phyloP scores from a whole-genome alignment of 2,329 filamentous ascomycete genomes.

The Ophiocordyceps camponoti-leonardi region DNA sequence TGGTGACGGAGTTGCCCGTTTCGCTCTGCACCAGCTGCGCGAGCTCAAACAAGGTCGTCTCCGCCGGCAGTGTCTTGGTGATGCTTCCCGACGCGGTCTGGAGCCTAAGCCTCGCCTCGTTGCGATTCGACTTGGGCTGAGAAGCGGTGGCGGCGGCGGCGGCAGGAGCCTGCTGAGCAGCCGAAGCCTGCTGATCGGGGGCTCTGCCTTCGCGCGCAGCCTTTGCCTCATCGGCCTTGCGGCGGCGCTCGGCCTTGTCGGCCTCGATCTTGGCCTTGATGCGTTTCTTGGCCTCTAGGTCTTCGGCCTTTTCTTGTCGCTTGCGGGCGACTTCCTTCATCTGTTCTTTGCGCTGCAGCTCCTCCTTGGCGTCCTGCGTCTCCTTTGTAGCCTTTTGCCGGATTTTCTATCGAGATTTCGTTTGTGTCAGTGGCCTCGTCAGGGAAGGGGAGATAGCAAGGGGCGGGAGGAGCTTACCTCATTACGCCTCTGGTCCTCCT shows the following conservation, averaged over 20 bases:
- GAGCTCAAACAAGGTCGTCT: constrained; percentile 87
- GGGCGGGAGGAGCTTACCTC: constrained; percentile 36
- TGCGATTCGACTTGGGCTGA: constrained; percentile 53
- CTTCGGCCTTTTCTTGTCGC: constrained; percentile 71
- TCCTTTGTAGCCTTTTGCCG: constrained; percentile 83
- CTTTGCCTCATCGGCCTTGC: constrained; percentile 73
- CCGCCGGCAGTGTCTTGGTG: constrained; percentile 73
- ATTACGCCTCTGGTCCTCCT: constrained; percentile 68
- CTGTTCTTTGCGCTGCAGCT: constrained; percentile 72
- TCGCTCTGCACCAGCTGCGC: constrained; percentile 59
- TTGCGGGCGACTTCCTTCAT: constrained; percentile 82
- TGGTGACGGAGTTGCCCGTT: constrained; percentile 50
- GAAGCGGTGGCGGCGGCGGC: constrained; percentile 30
- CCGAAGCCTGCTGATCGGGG: constrained; percentile 17
- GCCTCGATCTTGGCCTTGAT: constrained; percentile 90
- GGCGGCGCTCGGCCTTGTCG: constrained; percentile 76
- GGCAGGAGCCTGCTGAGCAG: constrained; percentile 18
- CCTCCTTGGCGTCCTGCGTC: constrained; percentile 75
- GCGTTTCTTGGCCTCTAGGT: constrained; percentile 69
- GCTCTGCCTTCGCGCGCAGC: constrained; percentile 65
- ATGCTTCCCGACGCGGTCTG: constrained; percentile 60
- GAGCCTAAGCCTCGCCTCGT: constrained; percentile 64
- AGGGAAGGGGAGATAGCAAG: not conserved
- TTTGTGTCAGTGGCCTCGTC: not conserved
- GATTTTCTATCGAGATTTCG: constrained; percentile 30